Evolutionary conservation across 441 rosid genomes (phyloP).

Genomic region (Erodium texanum): DNA sequence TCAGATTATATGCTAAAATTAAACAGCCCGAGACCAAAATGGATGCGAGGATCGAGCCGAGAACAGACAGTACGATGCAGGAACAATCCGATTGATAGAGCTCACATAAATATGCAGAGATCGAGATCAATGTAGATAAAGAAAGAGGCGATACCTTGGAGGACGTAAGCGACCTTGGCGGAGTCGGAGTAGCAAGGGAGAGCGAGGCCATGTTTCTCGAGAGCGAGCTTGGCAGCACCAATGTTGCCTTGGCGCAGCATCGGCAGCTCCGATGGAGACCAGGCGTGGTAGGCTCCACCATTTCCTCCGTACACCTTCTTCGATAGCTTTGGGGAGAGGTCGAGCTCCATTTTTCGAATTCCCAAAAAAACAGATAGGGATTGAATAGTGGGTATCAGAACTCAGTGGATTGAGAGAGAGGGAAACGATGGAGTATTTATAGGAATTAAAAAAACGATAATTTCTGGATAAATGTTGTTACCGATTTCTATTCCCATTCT

Average conservation of each 20-base stretch:
- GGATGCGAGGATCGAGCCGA: no score
- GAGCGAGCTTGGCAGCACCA: slow-evolving; percentile 17
- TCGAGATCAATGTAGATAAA: not conserved
- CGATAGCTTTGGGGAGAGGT: slow-evolving; percentile 62
- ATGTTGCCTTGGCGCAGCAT: slow-evolving; percentile 69
- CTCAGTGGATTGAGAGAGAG: no score
- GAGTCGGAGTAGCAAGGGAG: slow-evolving; percentile 78
- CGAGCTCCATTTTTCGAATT: slow-evolving; percentile 43
- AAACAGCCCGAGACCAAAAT: no score
- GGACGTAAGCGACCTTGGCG: slow-evolving; percentile 75
- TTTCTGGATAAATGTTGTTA: no score
- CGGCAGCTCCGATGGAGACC: slow-evolving; percentile 65
- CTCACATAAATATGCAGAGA: not conserved
- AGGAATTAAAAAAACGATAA: no score
- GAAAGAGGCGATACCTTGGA: slow-evolving; percentile 42
- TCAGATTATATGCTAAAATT: no score
- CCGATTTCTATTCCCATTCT: no score
- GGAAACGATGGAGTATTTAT: no score
- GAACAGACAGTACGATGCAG: not conserved
- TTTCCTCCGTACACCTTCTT: slow-evolving; percentile 51
- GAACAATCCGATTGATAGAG: not conserved
- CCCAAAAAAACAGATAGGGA: no score
- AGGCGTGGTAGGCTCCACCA: slow-evolving; percentile 65
- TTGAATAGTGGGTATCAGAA: no score
- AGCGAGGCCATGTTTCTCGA: slow-evolving; percentile 61